A percentile compares a stretch with the other conserved stretches of the same genome.
These are phyloP conservation scores for Haematococcus lacustris DNA, from an alignment of 139 green algal species.

Conservation along the genomic window DNA sequence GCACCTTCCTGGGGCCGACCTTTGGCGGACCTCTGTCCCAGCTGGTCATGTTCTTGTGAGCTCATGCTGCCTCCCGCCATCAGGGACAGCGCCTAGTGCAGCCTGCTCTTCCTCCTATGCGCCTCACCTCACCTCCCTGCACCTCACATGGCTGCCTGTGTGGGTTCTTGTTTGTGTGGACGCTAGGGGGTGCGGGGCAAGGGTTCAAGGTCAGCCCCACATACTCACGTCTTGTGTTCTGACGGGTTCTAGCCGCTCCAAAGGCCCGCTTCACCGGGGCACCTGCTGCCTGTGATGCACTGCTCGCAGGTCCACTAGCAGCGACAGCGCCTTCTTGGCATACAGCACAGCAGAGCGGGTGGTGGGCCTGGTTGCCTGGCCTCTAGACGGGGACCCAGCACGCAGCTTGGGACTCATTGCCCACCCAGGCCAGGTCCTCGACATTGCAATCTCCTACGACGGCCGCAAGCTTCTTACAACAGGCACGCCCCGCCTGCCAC, in stretches of 20 bases:
- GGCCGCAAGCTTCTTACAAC: constrained; percentile 19
- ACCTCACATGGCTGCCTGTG: too few relatives aligned
- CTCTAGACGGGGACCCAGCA: constrained; percentile 51
- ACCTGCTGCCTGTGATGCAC: too few relatives aligned
- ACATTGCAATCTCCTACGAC: constrained; percentile 48
- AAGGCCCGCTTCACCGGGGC: too few relatives aligned
- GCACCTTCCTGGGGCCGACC: constrained; percentile 55
- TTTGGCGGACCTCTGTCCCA: constrained; percentile 48
- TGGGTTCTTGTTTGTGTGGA: too few relatives aligned
- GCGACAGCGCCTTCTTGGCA: constrained; percentile 38
- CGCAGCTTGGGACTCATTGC: constrained; percentile 64
- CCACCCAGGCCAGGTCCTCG: constrained; percentile 48
- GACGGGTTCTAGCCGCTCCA: too few relatives aligned
- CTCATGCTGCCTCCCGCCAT: constrained; percentile 38
- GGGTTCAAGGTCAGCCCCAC: not conserved
- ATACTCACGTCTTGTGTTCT: too few relatives aligned
- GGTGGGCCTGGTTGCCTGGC: constrained; percentile 58
- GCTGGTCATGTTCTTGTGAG: constrained; percentile 47
- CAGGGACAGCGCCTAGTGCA: too few relatives aligned
- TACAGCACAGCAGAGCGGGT: constrained; percentile 50
- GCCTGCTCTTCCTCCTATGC: too few relatives aligned
- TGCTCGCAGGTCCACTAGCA: constrained; percentile 17
- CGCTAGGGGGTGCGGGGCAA: constrained; percentile 24
- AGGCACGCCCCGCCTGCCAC: constrained; percentile 1
- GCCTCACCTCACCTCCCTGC: too few relatives aligned